A percentile compares a stretch with the other conserved stretches of the same genome.
Evolutionary conservation across 108 stramenopile species (phyloP).

Genomic region (Cyclotella distinguenda): DNA sequence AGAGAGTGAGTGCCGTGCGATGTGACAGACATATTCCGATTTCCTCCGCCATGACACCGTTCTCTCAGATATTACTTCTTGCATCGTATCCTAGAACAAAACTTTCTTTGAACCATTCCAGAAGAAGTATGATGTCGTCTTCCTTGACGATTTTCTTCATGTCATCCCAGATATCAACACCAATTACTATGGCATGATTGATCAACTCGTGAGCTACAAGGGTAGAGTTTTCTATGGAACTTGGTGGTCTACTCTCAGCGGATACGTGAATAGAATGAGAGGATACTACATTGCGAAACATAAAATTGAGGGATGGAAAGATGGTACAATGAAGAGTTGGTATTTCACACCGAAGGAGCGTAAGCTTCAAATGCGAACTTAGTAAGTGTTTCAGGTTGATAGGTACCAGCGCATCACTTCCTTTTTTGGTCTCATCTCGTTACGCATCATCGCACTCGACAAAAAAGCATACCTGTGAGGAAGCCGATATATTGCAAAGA

Average conservation of each 20-base stretch:
- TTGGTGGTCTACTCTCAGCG: conserved; percentile 54
- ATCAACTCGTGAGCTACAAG: conserved; percentile 54
- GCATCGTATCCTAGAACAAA: too few species aligned
- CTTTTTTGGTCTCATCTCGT: too few species aligned
- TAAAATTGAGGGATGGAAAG: conserved; percentile 49
- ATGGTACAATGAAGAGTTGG: conserved; percentile 58
- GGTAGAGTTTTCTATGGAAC: conserved; percentile 52
- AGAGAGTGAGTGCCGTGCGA: too few species aligned
- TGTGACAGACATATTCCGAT: too few species aligned
- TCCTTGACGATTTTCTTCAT: conserved; percentile 55
- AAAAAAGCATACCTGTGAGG: conserved; percentile 46
- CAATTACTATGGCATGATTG: conserved; percentile 68
- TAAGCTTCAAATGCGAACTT: conserved; percentile 35
- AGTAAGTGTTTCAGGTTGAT: too few species aligned
- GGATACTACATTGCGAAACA: conserved; percentile 57
- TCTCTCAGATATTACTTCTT: too few species aligned
- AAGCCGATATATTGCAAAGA: conserved; percentile 64
- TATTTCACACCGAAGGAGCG: conserved; percentile 46
- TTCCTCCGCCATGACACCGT: too few species aligned
- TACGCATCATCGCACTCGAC: too few species aligned
- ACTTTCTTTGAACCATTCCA: conserved; percentile 63
- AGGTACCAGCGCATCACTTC: too few species aligned
- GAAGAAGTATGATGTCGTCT: conserved; percentile 43
- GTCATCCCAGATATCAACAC: conserved; percentile 68
- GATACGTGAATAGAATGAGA: conserved; percentile 57